A percentile compares a stretch with the other conserved stretches of the same genome.
Conservation (phyloP, 2,329 filamentous ascomycete genomes). For the Cytospora leucostoma region DNA sequence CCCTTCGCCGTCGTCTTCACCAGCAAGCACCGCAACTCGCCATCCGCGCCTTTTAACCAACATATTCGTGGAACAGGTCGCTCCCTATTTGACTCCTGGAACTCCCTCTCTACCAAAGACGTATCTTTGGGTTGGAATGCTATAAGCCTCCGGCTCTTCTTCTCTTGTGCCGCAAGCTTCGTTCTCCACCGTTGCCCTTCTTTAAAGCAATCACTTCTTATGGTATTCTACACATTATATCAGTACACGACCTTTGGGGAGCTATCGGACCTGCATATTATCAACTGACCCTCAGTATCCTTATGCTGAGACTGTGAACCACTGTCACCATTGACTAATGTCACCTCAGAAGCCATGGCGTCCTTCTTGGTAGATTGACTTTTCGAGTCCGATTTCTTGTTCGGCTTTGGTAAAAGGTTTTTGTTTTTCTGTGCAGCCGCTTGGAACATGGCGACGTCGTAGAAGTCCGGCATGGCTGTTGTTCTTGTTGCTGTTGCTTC, state of each 20-base stretch:
- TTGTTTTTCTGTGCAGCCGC: conserved; percentile 11
- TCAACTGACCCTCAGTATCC: not conserved
- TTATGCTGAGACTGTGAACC: not conserved
- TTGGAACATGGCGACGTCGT: conserved; percentile 16
- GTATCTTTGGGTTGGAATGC: too few species aligned
- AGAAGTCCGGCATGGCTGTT: conserved; percentile 2
- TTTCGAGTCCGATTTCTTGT: not conserved
- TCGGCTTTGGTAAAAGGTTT: not conserved
- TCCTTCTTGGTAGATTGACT: not conserved
- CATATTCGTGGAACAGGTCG: too few species aligned
- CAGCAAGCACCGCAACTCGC: too few species aligned
- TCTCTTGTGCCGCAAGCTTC: not conserved
- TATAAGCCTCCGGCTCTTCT: not conserved
- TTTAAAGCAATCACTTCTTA: not conserved
- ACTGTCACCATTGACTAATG: not conserved
- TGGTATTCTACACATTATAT: not conserved
- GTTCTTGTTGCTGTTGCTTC: too few species aligned
- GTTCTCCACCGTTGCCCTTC: not conserved
- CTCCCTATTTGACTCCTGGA: too few species aligned
- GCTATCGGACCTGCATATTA: not conserved
- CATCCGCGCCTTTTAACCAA: too few species aligned
- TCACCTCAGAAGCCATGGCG: not conserved
- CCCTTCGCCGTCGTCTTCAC: too few species aligned
- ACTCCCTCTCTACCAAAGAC: too few species aligned
- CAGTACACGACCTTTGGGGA: not conserved